Evolutionary conservation across 2,329 filamentous ascomycete genomes (phyloP), one percentile per base, ranked within the genome.

Genomic region (Xylaria sp.): DNA sequence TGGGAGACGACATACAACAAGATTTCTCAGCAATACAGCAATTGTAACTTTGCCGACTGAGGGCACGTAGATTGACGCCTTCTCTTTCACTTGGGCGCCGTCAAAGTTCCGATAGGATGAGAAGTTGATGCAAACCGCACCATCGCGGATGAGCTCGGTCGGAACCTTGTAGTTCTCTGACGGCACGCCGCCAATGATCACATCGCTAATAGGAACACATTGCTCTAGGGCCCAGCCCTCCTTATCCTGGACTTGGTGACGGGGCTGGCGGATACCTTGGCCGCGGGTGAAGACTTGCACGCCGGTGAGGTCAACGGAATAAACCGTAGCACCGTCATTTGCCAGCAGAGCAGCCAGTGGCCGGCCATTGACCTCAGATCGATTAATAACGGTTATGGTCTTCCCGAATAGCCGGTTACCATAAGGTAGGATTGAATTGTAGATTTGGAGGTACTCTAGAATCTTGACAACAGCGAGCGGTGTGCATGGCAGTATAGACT

Each of bases 41-140:
- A 98, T 98, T 0, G 96, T 99, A 56, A 98, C 95, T 84, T 98
- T 99, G 75, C 96, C 96, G 73, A 98, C 97, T 0, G 95, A 96
- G 1, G 96, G 96, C 19, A 98, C 94, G 76, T 98, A 99, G 76
- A 99, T 97, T 4, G 93, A 94, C 1, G 96, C 96, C 84, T 94
- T 97, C 79, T 98, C 92, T 83, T 97, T 98, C 73, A 98, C 90
- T 56, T 92, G 92, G 0, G 92, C 90, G 0, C 86, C 86, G 69
- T 91, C 90, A 81, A 98, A 98, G 82, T 99, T 98, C 84, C 94
- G 93, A 81, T 92, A 93, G 60, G 93, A 97, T 7, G 94, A 97
- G 80, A 99, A 98, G 82, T 99, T 99, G 83, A 99, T 94, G 85
- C 96, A 99, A n/a, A 97, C 93, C 34, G 93, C 94, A 56, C 96